phyloP scores from a whole-genome alignment of 2,329 filamentous ascomycete species.

The Fusarium pilosicola region DNA sequence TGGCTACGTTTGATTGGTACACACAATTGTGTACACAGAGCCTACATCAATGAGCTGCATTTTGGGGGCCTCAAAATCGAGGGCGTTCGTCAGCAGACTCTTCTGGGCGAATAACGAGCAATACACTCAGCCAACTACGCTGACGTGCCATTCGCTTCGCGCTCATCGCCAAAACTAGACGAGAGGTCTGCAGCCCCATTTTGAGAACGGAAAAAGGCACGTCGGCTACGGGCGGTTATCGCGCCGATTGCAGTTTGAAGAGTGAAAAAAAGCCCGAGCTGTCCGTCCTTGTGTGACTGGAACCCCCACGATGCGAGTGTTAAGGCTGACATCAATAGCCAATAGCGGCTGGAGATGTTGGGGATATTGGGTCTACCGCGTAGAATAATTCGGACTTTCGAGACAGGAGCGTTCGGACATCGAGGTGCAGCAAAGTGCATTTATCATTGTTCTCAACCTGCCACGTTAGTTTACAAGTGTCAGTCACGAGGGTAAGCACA shows the following conservation, averaged over 20 bases:
- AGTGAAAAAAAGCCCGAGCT: background rate
- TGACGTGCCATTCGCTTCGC: background rate
- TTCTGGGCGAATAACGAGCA: background rate
- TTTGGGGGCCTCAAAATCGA: background rate
- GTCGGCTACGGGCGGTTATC: background rate
- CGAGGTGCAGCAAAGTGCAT: background rate
- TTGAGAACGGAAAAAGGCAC: rapidly evolving
- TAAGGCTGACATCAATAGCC: background rate
- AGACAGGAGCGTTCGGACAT: background rate
- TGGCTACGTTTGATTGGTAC: too few species aligned
- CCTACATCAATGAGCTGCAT: too few species aligned
- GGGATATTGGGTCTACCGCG: background rate
- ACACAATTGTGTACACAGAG: background rate
- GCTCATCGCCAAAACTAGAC: background rate
- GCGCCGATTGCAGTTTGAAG: rapidly evolving
- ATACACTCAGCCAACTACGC: background rate
- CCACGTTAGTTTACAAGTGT: background rate
- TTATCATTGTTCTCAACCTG: rapidly evolving
- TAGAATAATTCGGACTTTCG: background rate
- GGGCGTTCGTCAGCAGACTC: background rate
- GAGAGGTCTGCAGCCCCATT: rapidly evolving
- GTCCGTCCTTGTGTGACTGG: background rate
- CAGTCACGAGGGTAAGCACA: too few species aligned
- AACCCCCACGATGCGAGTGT: background rate
- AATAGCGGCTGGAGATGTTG: background rate